phyloP scores from a whole-genome alignment of 495 filamentous ascomycete species.

The Daldinia loculata region DNA sequence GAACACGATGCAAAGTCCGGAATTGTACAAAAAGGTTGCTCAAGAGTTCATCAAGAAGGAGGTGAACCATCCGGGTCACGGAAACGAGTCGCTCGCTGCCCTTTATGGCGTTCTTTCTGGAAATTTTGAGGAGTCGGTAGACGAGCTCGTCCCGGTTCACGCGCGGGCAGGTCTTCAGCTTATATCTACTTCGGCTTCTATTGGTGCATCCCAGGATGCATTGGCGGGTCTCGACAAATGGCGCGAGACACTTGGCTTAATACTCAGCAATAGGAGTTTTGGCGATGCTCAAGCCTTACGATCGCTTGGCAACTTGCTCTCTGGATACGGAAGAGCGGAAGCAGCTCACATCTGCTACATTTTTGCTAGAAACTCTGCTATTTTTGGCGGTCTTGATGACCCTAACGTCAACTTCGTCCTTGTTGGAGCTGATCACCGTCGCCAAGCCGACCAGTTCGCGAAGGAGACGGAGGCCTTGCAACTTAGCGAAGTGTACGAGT shows the following conservation, averaged over 20 bases:
- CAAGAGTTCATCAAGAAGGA: constrained; percentile 95
- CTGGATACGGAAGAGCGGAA: constrained; percentile 85
- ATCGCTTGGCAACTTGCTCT: constrained; percentile 83
- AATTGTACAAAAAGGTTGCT: constrained; percentile 86
- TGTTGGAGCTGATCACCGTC: constrained; percentile 80
- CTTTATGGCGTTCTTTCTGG: constrained; percentile 93
- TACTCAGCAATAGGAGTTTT: constrained; percentile 84
- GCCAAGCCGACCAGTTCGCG: constrained; percentile 69
- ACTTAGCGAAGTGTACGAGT: constrained; percentile 94
- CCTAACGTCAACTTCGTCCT: constrained; percentile 78
- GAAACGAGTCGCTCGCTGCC: constrained; percentile 85
- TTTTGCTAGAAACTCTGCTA: constrained; percentile 63
- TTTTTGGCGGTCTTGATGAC: constrained; percentile 88
- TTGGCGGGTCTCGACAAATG: constrained; percentile 89
- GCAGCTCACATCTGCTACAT: constrained; percentile 88
- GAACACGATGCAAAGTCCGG: constrained; percentile 69
- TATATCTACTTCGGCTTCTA: constrained; percentile 71
- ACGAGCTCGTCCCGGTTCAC: constrained; percentile 94
- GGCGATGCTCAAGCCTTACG: constrained; percentile 80
- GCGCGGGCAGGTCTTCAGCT: constrained; percentile 92
- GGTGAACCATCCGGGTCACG: constrained; percentile 77
- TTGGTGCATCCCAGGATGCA: constrained; percentile 72
- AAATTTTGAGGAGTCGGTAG: constrained; percentile 91
- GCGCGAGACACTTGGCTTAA: constrained; percentile 86
- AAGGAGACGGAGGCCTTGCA: constrained; percentile 84